Evolutionary conservation across 768 basidiomycete species (phyloP), one percentile per base, ranked within the genome.

Genomic region (Polyporus arcularius): DNA sequence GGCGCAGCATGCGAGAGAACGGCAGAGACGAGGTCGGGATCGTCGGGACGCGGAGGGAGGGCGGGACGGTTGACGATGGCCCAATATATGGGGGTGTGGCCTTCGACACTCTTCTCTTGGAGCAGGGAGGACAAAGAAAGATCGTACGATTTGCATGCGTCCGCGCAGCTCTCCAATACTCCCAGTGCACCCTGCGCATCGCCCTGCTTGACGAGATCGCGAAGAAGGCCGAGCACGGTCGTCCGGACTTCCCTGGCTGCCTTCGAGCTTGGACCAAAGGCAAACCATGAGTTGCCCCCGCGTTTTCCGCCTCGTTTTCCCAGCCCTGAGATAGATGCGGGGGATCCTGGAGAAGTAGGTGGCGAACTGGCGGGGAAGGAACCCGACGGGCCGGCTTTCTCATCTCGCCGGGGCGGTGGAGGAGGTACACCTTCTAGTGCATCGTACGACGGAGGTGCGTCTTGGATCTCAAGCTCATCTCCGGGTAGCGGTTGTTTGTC

Each of bases 31-130:
- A 82, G 68, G 30, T 74, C 69, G 35, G 68, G 53, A 6, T 66
- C 68, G 21, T 66, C 64, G 7, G 60, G 53, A 14, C 46, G 46
- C 10, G 46, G 46, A 6, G 46, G 46, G 21, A 48, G 65, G 6
- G 76, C 68, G 0, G 79, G 79, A 3, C 80, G 81, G 57, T 87
- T 88, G 26, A 90, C 73, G 63, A 90, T 83, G 0, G 84, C 85
- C 90, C 90, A 91, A 68, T 90, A 90, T 3, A 91, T 64, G 0
- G 87, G 85, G 0, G 85, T 84, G 65, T 85, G 87, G 0, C 75
- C 77, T 65, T 90, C 89, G 40, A 90, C 83, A 9, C 76, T 83
- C 31, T 73, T 79, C 47, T 89, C 84, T 66, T 89, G 89, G 0
- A 91, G 74, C 9, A 91, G 66, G 0, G 75, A 60, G 0, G 85